These are phyloP conservation scores for Starmera dryadoides DNA, from an alignment of 805 yeast species.

Conservation along the genomic window DNA sequence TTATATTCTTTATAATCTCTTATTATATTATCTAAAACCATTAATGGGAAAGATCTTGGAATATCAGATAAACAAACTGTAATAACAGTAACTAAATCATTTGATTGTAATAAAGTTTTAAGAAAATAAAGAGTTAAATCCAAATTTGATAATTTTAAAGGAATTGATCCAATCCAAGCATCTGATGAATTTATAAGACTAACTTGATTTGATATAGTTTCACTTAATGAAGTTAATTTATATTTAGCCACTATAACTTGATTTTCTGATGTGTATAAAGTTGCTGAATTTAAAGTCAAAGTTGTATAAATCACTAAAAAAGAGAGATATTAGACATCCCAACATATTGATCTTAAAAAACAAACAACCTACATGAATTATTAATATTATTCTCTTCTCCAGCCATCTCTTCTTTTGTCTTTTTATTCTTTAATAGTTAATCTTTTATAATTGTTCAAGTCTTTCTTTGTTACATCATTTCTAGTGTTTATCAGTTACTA, in stretches of 20 bases:
- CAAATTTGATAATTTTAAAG: conserved; percentile 6
- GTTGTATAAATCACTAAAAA: conserved; percentile 34
- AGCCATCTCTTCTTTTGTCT: no score
- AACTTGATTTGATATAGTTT: conserved; percentile 45
- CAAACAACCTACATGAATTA: conserved; percentile 4
- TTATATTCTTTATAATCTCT: conserved; percentile 39
- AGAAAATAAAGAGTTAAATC: conserved; percentile 12
- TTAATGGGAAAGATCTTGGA: conserved; percentile 14
- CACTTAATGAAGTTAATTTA: conserved; percentile 40
- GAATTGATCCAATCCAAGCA: conserved; percentile 20
- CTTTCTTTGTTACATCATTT: no score
- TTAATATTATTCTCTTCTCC: conserved; percentile 2
- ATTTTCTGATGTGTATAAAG: conserved; percentile 52
- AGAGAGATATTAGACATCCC: neutral
- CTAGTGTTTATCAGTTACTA: no score
- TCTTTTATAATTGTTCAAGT: neutral
- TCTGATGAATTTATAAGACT: conserved; percentile 45
- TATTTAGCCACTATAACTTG: conserved; percentile 31
- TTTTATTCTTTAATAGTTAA: no score
- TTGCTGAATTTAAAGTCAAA: conserved; percentile 47
- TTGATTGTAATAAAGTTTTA: conserved; percentile 13
- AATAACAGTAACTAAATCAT: conserved; percentile 16
- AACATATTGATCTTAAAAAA: no score
- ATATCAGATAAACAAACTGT: conserved; percentile 12
- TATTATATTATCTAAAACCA: conserved; percentile 24